A percentile compares a stretch with the other conserved stretches of the same genome.
phyloP scores from a whole-genome alignment of 1,284 basidiomycete genomes.

The Heterobasidion parviporum region DNA sequence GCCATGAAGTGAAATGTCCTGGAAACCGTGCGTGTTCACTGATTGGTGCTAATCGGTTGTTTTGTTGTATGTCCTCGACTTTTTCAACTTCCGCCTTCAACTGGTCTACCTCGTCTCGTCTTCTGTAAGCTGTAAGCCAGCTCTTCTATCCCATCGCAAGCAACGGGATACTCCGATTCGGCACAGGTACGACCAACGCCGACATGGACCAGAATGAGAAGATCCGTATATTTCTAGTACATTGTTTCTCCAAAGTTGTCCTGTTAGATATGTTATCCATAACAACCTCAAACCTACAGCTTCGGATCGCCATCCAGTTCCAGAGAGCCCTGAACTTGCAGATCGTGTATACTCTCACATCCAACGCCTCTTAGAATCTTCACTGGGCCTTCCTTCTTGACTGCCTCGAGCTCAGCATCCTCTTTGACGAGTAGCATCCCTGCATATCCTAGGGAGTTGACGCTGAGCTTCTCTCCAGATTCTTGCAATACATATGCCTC shows the following conservation, averaged over 20 bases:
- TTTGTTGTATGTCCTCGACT: background rate
- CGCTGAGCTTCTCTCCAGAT: slow-evolving; percentile 48
- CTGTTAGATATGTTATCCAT: no score
- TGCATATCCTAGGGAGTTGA: slow-evolving; percentile 84
- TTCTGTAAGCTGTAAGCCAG: slow-evolving; percentile 25
- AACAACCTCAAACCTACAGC: background rate
- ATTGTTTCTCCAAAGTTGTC: no score
- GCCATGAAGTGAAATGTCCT: no score
- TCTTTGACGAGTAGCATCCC: slow-evolving; percentile 82
- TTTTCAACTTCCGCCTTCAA: slow-evolving; percentile 29
- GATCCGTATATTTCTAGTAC: no score
- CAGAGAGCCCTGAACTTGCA: slow-evolving; percentile 24
- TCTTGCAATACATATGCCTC: slow-evolving; percentile 45
- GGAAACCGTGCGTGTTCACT: no score
- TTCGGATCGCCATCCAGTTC: slow-evolving; percentile 6
- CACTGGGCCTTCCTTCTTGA: slow-evolving; percentile 51
- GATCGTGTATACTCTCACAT: slow-evolving; percentile 54
- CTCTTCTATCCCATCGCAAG: slow-evolving; percentile 32
- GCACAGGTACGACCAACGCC: no score
- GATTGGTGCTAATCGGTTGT: background rate
- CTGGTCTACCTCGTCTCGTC: slow-evolving; percentile 36
- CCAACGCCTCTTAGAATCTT: slow-evolving; percentile 56
- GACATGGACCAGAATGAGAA: no score
- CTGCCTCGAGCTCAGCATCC: slow-evolving; percentile 58
- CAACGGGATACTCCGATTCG: background rate